Evolutionary conservation across 2,329 filamentous ascomycete species (phyloP).

Genomic region (Scytalidium sp.): DNA sequence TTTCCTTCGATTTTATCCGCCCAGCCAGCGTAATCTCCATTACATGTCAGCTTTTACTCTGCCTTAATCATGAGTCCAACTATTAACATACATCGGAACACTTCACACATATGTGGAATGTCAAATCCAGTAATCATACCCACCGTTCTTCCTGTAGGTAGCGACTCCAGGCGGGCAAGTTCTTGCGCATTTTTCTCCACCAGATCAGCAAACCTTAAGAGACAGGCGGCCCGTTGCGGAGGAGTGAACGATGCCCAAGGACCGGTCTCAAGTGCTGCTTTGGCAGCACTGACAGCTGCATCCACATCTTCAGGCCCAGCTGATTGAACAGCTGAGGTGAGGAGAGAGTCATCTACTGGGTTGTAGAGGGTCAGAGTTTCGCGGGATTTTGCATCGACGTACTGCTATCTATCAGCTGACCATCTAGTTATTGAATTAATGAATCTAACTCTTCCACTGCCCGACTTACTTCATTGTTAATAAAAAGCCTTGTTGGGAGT

Average conservation of each 20-base stretch:
- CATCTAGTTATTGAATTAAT: background rate
- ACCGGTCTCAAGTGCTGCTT: constrained; percentile 33
- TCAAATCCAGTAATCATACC: constrained; percentile 72
- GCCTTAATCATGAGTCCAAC: constrained; percentile 65
- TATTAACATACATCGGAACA: constrained; percentile 74
- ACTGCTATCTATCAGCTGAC: background rate
- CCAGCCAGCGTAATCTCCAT: constrained; percentile 70
- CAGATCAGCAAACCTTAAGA: constrained; percentile 41
- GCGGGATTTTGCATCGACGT: background rate
- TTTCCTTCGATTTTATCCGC: constrained; percentile 74
- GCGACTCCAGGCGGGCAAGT: constrained; percentile 47
- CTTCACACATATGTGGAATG: constrained; percentile 50
- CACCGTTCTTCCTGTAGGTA: constrained; percentile 82
- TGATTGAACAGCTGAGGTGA: background rate
- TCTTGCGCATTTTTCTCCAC: constrained; percentile 32
- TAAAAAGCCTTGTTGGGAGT: constrained; percentile 36
- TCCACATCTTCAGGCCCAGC: constrained; percentile 25
- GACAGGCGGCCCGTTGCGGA: constrained; percentile 32
- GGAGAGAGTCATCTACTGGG: background rate
- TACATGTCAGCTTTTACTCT: constrained; percentile 61
- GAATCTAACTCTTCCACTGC: background rate
- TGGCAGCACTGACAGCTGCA: constrained; percentile 38
- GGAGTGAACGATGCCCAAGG: constrained; percentile 39
- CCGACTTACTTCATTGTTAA: constrained; percentile 43
- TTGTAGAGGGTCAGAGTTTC: background rate